Evolutionary conservation across 176 grass and related monocot species (phyloP), one percentile per base, ranked within the genome.

Genomic region (Puccinellia tenuiflora): DNA sequence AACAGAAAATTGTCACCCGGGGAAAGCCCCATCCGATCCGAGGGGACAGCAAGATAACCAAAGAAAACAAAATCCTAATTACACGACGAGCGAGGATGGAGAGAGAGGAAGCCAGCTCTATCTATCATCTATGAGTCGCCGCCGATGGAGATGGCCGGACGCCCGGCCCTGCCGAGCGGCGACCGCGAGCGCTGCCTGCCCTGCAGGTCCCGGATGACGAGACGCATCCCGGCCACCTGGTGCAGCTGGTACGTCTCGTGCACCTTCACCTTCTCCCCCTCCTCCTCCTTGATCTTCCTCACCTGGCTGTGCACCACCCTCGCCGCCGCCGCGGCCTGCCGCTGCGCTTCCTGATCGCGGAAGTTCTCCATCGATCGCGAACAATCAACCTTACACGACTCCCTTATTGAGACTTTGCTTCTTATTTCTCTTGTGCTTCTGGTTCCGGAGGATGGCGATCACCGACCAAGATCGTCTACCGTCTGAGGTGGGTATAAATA

Each of bases 241-340:
- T 83, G 82, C 43, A 81, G 81, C 47, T 83, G 82, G 85, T 68
- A 90, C 74, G 84, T 90, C 75, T 85, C 82, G 72, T 88, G 59
- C 66, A 85, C 75, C 70, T 77, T 78, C 5, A 83, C 86, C 86
- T 77, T 88, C 68, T 88, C 85, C 64, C 76, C 75, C 31, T 93
- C 88, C 82, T 93, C 91, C 56, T 93, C 67, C 83, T 90, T 90
- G 79, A 93, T 93, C 86, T 80, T 82, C 79, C 86, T 54, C 52
- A 93, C 88, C 80, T 86, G 91, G 86, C 91, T 93, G 83, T 90
- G 91, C 73, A 90, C 75, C 70, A 85, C 78, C 80, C 21, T 13
- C 57, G 43, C 26, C 45, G 43, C 42, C 68, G 42, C 53, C 80
- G 16, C 55, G 5, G 31, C 57, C 28, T 34, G 21, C 84, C 4